phyloP scores from a whole-genome alignment of 1,284 basidiomycete genomes.

The Phellinidium pouzarii region DNA sequence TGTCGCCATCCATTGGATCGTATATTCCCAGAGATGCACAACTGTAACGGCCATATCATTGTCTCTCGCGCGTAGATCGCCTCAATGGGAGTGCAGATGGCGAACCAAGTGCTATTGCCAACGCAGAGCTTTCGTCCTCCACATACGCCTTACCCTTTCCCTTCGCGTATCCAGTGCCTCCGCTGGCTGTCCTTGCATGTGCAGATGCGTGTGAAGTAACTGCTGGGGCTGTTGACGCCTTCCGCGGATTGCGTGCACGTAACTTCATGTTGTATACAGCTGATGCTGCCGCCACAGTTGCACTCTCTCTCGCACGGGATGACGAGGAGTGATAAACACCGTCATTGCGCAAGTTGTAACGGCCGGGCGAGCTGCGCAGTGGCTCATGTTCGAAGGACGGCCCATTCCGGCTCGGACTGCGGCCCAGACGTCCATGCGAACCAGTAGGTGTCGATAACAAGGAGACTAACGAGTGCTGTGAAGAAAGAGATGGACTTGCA shows the following conservation, averaged over 20 bases:
- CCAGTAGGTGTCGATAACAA: background rate
- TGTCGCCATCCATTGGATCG: too few relatives aligned
- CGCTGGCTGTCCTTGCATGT: background rate
- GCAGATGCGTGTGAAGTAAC: background rate
- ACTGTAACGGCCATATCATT: too few relatives aligned
- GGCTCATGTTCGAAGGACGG: conserved; percentile 1
- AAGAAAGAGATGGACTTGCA: background rate
- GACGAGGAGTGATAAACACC: background rate
- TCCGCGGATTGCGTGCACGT: background rate
- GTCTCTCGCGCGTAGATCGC: background rate
- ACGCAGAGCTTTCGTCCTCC: background rate
- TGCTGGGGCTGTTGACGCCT: background rate
- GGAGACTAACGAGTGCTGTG: background rate
- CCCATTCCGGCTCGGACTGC: conserved; percentile 1
- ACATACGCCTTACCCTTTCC: background rate
- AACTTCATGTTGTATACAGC: background rate
- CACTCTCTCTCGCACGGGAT: background rate
- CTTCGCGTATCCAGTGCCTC: background rate
- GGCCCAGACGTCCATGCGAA: background rate
- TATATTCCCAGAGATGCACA: too few relatives aligned
- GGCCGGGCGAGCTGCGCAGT: background rate
- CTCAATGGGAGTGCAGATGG: background rate
- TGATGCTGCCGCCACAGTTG: background rate
- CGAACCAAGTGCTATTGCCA: background rate
- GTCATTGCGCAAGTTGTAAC: background rate